Conservation (phyloP, 129 eudicot species). For the Flaveria linearis region DNA sequence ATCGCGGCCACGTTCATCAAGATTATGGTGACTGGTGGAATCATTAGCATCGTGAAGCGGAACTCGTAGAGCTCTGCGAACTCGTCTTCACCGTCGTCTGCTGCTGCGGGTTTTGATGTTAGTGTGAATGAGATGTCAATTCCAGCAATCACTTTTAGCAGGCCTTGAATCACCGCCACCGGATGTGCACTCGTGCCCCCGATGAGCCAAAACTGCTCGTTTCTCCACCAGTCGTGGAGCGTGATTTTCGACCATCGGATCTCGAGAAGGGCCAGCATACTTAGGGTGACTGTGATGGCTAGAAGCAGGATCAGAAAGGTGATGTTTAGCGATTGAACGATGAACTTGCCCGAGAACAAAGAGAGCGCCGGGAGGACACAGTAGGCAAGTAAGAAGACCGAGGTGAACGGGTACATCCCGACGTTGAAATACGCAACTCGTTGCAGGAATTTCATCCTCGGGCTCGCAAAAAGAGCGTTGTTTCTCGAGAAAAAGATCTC, state of each 20-base stretch:
- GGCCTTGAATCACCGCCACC: constrained; percentile 39
- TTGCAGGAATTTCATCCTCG: constrained; percentile 46
- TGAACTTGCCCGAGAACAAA: constrained; percentile 35
- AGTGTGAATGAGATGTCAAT: constrained; percentile 56
- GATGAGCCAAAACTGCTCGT: constrained; percentile 21
- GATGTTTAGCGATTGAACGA: constrained; percentile 17
- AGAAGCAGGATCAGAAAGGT: constrained; percentile 44
- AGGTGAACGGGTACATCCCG: constrained; percentile 58
- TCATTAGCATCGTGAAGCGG: constrained; percentile 58
- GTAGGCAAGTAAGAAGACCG: constrained; percentile 46
- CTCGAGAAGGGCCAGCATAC: constrained; percentile 54
- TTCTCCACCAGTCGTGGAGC: constrained; percentile 31
- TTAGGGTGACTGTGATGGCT: constrained; percentile 46
- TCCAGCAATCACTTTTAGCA: constrained; percentile 57
- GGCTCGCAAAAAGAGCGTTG: constrained; percentile 48
- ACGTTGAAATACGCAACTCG: constrained; percentile 55
- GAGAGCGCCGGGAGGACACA: constrained; percentile 56
- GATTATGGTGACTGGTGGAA: constrained; percentile 56
- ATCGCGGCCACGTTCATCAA: constrained; percentile 52
- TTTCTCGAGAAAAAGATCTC: constrained; percentile 54
- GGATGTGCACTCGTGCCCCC: constrained; percentile 24
- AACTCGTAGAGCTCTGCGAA: constrained; percentile 54
- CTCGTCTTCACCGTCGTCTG: constrained; percentile 64
- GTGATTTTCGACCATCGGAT: constrained; percentile 64
- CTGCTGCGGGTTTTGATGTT: constrained; percentile 56